Evolutionary conservation across 495 filamentous ascomycete genomes (phyloP), one percentile per base, ranked within the genome.

Genomic region (Penicillium lagena): DNA sequence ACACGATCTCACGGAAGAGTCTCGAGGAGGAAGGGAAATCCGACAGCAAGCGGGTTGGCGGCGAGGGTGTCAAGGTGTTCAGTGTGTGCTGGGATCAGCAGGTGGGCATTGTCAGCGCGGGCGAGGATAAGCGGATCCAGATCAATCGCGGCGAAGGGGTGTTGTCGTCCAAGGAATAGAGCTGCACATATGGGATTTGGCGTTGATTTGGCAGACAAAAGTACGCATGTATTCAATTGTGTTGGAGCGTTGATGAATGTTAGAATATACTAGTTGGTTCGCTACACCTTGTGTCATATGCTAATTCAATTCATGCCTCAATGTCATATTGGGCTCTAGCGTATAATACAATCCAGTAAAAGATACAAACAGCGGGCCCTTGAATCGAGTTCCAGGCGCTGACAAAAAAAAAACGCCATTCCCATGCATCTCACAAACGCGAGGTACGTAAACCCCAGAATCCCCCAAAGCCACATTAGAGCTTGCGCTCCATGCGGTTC

Each of bases 71-170:
- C 38, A 95, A 94, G 76, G 89, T 98, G 36, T 94, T 97, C 70
- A 78, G 81, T 12, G 88, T 97, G 7, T 79, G 72, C 53, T 98
- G 93, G 93, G 87, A 95, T 67, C 66, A 68, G 51, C 71, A 73
- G 13, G 73, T 94, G 35, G 93, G 93, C 7, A 95, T 98, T 62
- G 84, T 96, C 15, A 94, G 87, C 63, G 90, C 71, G 7, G 88
- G 90, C 10, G 90, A 96, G 77, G 93, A 98, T 63, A 90, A 87
- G 70, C 78, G 77, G 70, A 83, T 97, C 51, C 94, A 97, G 70
- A 80, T 97, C 46, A 95, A 98, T 68, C 71, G 76, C 40, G 83
- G 83, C 22, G 67, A 75, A 44, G 70, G 69, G 35, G 65, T 74
- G 29, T 40, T 73, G 51, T 67, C 66, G 46, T 62, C 66, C 8